phyloP scores from a whole-genome alignment of 176 grass and related monocot species.

The Avena insularis region DNA sequence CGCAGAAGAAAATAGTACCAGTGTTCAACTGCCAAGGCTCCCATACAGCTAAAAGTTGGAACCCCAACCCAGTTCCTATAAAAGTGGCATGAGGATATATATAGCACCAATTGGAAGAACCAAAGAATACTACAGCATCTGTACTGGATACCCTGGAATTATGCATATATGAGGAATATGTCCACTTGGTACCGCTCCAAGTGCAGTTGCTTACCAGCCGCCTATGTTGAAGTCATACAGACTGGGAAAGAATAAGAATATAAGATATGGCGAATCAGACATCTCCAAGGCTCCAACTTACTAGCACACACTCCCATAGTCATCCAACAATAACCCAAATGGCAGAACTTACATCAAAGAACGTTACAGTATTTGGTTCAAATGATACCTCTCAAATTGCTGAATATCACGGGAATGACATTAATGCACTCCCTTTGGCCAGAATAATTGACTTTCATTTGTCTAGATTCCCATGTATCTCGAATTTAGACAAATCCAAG shows the following conservation, averaged over 20 bases:
- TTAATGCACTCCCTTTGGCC: background rate
- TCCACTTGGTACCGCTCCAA: conserved; percentile 27
- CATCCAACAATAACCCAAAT: background rate
- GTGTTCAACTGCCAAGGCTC: conserved; percentile 4
- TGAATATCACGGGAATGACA: conserved; percentile 5
- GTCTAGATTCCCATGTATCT: too few species aligned
- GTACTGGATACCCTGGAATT: background rate
- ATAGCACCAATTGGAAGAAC: conserved; percentile 24
- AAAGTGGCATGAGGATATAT: conserved; percentile 45
- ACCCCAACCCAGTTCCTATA: background rate
- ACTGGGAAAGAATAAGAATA: conserved; percentile 31
- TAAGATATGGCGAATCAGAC: conserved; percentile 11
- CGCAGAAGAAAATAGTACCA: background rate
- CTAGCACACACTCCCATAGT: background rate
- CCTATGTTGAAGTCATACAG: conserved; percentile 33
- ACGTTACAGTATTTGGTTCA: conserved; percentile 9
- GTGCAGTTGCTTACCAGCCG: conserved; percentile 30
- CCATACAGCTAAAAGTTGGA: conserved; percentile 28
- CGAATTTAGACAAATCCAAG: too few species aligned
- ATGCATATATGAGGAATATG: conserved; percentile 26
- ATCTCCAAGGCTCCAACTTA: conserved; percentile 19
- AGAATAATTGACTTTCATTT: too few species aligned
- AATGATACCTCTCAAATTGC: background rate
- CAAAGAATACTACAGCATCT: conserved; percentile 49
- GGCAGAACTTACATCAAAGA: background rate